Evolutionary conservation across 2,329 filamentous ascomycete genomes (phyloP).

Genomic region (Cladosporium austrohemisphaericum): DNA sequence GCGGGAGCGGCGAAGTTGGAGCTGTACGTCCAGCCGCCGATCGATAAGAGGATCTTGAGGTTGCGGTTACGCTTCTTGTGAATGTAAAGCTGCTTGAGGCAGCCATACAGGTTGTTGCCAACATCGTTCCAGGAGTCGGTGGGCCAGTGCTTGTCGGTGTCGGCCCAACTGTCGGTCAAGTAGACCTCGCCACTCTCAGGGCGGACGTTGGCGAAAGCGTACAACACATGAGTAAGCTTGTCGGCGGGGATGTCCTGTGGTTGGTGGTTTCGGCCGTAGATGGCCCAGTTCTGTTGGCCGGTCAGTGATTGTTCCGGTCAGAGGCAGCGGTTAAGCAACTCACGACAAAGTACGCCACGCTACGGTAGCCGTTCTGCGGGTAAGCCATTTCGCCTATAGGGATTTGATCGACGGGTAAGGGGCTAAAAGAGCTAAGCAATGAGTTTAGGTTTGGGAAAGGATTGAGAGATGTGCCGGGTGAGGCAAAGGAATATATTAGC

Average conservation of each 20-base stretch:
- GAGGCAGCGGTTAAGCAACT: background rate
- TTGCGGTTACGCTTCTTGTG: constrained; percentile 72
- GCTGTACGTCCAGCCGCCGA: constrained; percentile 78
- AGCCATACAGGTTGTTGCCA: constrained; percentile 71
- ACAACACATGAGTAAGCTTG: constrained; percentile 81
- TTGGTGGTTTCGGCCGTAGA: constrained; percentile 73
- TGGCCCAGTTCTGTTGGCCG: constrained; percentile 59
- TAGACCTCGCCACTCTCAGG: constrained; percentile 73
- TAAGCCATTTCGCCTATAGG: constrained; percentile 2
- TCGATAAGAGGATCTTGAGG: constrained; percentile 73
- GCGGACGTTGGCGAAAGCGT: constrained; percentile 82
- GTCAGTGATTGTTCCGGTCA: constrained; percentile 56
- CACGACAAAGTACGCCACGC: constrained; percentile 12
- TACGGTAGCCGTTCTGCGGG: constrained; percentile 2
- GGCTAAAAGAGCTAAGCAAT: background rate
- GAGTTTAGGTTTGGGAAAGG: background rate
- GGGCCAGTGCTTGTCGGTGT: constrained; percentile 63
- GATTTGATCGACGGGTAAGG: background rate
- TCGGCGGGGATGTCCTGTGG: constrained; percentile 75
- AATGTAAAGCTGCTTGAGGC: constrained; percentile 69
- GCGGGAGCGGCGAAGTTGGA: constrained; percentile 70
- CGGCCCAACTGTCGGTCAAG: constrained; percentile 65
- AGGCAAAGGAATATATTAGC: constrained; percentile 7
- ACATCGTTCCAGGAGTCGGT: constrained; percentile 61
- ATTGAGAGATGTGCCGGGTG: background rate